Conservation (phyloP, 2,329 filamentous ascomycete genomes). For the Cladobotryum mycophilum region DNA sequence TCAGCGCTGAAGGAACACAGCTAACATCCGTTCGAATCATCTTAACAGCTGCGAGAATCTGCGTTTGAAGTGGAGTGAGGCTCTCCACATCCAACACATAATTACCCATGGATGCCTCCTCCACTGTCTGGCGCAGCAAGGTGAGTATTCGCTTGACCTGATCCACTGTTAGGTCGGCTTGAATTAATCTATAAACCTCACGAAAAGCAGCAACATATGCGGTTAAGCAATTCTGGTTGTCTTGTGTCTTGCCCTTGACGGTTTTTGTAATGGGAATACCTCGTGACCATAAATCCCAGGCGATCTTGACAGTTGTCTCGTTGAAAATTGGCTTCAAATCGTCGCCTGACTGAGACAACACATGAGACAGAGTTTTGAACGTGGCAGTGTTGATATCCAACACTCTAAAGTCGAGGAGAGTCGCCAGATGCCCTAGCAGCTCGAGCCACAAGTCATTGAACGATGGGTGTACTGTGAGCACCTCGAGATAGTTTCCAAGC, state of each 20-base stretch:
- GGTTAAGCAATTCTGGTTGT: slow-evolving; percentile 76
- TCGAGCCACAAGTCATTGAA: slow-evolving; percentile 72
- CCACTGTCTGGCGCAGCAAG: slow-evolving; percentile 65
- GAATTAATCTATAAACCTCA: slow-evolving; percentile 72
- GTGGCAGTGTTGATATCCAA: slow-evolving; percentile 67
- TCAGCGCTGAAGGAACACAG: slow-evolving; percentile 61
- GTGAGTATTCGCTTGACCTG: slow-evolving; percentile 62
- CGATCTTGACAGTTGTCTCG: slow-evolving; percentile 49
- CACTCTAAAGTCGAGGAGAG: slow-evolving; percentile 54
- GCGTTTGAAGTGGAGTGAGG: slow-evolving; percentile 64
- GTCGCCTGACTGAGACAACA: slow-evolving; percentile 48
- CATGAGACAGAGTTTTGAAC: slow-evolving; percentile 60
- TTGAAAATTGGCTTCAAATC: slow-evolving; percentile 39
- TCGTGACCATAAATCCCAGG: slow-evolving; percentile 65
- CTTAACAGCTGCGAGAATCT: slow-evolving; percentile 61
- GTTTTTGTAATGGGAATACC: slow-evolving; percentile 49
- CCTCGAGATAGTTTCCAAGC: slow-evolving; percentile 68
- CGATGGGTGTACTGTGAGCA: slow-evolving; percentile 57
- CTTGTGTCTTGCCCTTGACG: slow-evolving; percentile 33
- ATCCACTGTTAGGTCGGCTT: slow-evolving; percentile 54
- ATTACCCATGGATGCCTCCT: slow-evolving; percentile 58
- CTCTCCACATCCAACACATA: slow-evolving; percentile 70
- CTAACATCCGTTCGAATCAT: slow-evolving; percentile 60
- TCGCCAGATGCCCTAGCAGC: slow-evolving; percentile 62
- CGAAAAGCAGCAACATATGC: slow-evolving; percentile 74